phyloP scores from a whole-genome alignment of 1,284 basidiomycete species.

The Papiliotrema nemorosa region DNA sequence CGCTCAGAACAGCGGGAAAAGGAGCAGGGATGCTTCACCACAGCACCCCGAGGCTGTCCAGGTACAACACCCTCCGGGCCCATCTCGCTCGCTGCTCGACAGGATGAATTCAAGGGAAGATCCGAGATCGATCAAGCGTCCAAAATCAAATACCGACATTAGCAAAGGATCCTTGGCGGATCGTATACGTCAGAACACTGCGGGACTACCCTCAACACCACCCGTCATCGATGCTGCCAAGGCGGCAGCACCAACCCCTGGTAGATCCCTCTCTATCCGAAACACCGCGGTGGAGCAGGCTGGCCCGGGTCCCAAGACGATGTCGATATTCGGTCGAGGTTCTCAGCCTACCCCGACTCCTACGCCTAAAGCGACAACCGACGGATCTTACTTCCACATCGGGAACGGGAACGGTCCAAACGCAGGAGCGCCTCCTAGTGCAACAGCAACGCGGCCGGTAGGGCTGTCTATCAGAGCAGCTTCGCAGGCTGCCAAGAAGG shows the following conservation, averaged over 20 bases:
- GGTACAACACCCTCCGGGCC: no score
- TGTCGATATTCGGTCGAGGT: not conserved
- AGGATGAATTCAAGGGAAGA: not conserved
- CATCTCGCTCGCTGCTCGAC: no score
- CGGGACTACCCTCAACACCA: not conserved
- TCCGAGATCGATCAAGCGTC: not conserved
- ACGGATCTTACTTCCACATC: not conserved
- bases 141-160: not conserved
- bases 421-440: not conserved
- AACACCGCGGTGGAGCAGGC: not conserved
- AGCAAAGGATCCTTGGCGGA: not conserved
- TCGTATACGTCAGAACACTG: no score
- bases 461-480: not conserved
- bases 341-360: not conserved
- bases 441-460: not conserved
- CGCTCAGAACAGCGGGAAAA: no score
- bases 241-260: not conserved
- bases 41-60: no score
- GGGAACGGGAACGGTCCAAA: not conserved
- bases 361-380: not conserved
- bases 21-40: no score
- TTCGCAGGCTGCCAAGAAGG: not conserved
- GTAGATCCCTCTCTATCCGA: not conserved
- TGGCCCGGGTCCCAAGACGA: not conserved
- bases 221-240: not conserved